phyloP scores from a whole-genome alignment of 208 protist species.

The Strigomonas culicis region DNA sequence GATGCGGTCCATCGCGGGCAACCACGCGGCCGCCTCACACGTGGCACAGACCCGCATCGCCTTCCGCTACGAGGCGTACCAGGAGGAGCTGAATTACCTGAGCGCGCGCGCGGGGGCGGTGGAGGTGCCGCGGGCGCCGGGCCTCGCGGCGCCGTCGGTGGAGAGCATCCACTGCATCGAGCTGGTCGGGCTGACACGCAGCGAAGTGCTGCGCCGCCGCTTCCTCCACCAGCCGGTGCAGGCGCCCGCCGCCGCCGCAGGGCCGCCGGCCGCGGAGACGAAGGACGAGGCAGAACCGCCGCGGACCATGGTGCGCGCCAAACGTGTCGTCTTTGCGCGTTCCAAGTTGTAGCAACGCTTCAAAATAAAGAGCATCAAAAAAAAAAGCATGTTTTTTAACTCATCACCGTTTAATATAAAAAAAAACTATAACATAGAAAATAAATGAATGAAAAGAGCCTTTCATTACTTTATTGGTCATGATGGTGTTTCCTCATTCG shows the following conservation, averaged over 20 bases:
- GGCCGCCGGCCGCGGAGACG: neutral
- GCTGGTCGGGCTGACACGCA: slow-evolving; percentile 37
- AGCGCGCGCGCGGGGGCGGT: slow-evolving; percentile 42
- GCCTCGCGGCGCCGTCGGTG: slow-evolving; percentile 34
- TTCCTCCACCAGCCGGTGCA: slow-evolving; percentile 2
- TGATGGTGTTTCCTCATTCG: too few species aligned
- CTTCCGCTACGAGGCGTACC: slow-evolving; percentile 93
- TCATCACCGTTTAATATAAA: neutral
- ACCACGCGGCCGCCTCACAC: slow-evolving; percentile 90
- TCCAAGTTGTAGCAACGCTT: neutral
- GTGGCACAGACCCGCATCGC: slow-evolving; percentile 93
- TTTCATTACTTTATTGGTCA: too few species aligned
- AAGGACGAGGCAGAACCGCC: neutral
- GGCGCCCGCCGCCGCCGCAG: too few species aligned
- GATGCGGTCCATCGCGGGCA: slow-evolving; percentile 66
- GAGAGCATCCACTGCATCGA: slow-evolving; percentile 60
- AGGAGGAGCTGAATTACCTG: slow-evolving; percentile 81
- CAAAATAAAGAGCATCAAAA: neutral
- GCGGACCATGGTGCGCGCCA: neutral
- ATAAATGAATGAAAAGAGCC: too few species aligned
- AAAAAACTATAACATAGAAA: too few species aligned
- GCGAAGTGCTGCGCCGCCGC: slow-evolving; percentile 39
- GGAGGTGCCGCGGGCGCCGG: slow-evolving; percentile 25
- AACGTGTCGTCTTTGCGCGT: neutral
- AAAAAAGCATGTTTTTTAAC: neutral